Evolutionary conservation across 805 yeast genomes (phyloP).

Genomic region (Candida silvatica): DNA sequence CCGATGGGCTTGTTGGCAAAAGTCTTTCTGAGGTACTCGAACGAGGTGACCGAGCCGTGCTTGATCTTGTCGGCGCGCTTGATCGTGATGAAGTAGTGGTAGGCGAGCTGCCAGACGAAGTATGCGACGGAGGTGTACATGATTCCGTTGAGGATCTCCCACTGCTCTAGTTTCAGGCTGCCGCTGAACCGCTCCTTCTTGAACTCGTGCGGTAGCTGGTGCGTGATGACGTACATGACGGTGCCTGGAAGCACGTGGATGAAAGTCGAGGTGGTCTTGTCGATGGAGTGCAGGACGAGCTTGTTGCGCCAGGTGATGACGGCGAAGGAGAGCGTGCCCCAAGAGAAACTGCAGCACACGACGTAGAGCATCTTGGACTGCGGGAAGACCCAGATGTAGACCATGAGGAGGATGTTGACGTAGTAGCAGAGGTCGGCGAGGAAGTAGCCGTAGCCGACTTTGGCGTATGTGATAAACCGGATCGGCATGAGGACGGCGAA

Average conservation of each 20-base stretch:
- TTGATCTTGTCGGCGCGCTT: slow-evolving; percentile 70
- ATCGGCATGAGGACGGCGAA: slow-evolving; percentile 69
- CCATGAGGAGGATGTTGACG: slow-evolving; percentile 62
- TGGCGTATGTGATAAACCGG: slow-evolving; percentile 74
- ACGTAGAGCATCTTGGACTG: slow-evolving; percentile 62
- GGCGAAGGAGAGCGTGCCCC: slow-evolving; percentile 89
- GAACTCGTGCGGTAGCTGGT: slow-evolving; percentile 49
- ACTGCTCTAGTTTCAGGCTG: slow-evolving; percentile 54
- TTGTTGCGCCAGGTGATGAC: slow-evolving; percentile 96
- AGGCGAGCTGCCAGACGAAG: slow-evolving; percentile 81
- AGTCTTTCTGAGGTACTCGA: slow-evolving; percentile 71
- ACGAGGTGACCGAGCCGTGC: slow-evolving; percentile 81
- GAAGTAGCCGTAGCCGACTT: slow-evolving; percentile 72
- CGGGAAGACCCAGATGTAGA: slow-evolving; percentile 81
- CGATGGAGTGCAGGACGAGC: slow-evolving; percentile 82
- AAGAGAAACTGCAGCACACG: slow-evolving; percentile 76
- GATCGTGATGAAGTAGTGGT: slow-evolving; percentile 88
- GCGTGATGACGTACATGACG: slow-evolving; percentile 79
- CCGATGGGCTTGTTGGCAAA: slow-evolving; percentile 63
- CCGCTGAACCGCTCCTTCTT: slow-evolving; percentile 67
- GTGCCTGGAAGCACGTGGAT: slow-evolving; percentile 90
- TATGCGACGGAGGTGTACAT: slow-evolving; percentile 75
- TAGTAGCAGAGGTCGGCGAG: slow-evolving; percentile 92
- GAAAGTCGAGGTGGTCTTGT: slow-evolving; percentile 84
- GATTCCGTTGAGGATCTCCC: slow-evolving; percentile 68